Evolutionary conservation across 805 yeast species (phyloP), one percentile per base, ranked within the genome.

Genomic region (Wickerhamiella hasegawae): DNA sequence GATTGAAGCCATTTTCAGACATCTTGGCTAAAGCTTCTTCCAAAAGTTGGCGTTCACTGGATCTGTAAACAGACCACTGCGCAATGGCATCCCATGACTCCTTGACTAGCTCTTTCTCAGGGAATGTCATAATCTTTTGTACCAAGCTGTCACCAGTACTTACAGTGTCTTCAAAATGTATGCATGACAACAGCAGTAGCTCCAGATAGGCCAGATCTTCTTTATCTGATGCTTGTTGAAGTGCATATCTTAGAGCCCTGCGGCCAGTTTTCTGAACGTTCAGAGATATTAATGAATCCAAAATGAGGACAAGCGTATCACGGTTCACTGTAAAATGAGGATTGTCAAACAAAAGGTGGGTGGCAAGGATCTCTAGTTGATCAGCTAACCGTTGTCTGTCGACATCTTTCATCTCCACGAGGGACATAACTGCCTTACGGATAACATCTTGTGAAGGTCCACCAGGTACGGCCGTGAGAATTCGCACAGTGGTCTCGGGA

Each of bases 81-180:
- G 51, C 46, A 34, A 57, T 37, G 12, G 49, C 48, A 33, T 57
- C 59, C 59, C 60, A 56, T 1, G 60, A 49, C 22, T 52, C 59
- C 33, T 52, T 48, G 18, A 49, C 49, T 14, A 42, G 43, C n/a
- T 15, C 23, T 5, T 32, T 17, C 12, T 33, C 36, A 1, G 28
- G n/a, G n/a, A 37, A 38, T 17, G 17, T 23, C 33, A 29, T 34
- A 11, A 45, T 37, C 14, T 19, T 27, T 11, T 21, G 28, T 18
- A 27, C 38, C 9, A 45, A 35, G 5, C 34, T 25, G 18, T 32
- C 26, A n/a, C 46, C 46, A 2, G 25, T 6, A 1, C 30, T 9
- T 9, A 31, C 33, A 4, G 40, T 43, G 21, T 45, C 53, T 12
- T 46, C 48, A 27, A 52, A 49, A 19, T 45, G 42, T 16, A 51